Evolutionary conservation across 75 land plant species (phyloP), one percentile per base, ranked within the genome.

Genomic region (Pinus tabuliformis): DNA sequence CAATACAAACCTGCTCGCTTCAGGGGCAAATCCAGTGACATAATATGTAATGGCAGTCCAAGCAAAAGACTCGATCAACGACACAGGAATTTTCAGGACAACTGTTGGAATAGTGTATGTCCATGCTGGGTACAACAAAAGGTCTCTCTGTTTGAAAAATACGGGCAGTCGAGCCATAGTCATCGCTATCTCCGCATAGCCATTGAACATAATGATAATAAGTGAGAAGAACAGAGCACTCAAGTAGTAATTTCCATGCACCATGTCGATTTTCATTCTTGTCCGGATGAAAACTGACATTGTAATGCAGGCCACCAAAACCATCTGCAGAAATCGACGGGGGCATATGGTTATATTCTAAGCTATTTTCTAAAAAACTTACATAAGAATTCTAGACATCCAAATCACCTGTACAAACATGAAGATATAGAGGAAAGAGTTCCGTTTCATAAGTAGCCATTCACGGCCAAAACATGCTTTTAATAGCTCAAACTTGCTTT

Each of bases 51-150:
- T 70, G 49, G 58, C 58, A 36, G 87, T 83, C 93, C 93, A 92
- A 56, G 82, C 58, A 4, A 80, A 24, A 13, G 93, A 78, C 58
- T 86, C 89, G 3, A 83, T 20, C 28, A 90, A 18, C 3, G 95
- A 86, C 28, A 90, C 26, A 58, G 95, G 95, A 54, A 92, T 73
- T 36, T 82, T 88, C 18, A 88, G 76, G 22, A 85, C 56, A 70
- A 61, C 54, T 33, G 83, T 72, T 59, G 95, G 91, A 36, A 92
- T 72, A 58, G 91, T 75, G 78, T 81, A 90, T 63, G 93, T 89
- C 95, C 95, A 92, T 73, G 95, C 89, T 42, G 95, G 95, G 77
- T 88, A 88, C 62, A 88, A 86, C 49, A 73, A 64, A 26, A 85
- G 74, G 58, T 83, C 93, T 56, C 86, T 84, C 75, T 93, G 93